Evolutionary conservation across 805 yeast genomes (phyloP).

Genomic region (Hanseniaspora mollemarum): DNA sequence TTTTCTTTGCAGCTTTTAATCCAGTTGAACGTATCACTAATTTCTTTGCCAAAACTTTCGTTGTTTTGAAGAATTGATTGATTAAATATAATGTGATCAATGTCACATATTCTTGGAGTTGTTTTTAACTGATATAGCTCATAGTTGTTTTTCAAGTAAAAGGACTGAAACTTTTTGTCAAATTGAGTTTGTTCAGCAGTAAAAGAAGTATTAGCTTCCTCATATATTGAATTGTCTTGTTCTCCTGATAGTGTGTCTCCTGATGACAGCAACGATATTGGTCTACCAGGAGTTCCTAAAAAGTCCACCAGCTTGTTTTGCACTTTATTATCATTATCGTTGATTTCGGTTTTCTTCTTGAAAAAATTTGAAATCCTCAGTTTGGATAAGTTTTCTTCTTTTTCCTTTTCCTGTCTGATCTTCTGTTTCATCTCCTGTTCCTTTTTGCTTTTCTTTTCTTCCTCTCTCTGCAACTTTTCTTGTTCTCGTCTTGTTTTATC

Average conservation of each 20-base stretch:
- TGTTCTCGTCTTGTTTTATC: constrained; percentile 18
- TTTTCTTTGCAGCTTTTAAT: not conserved
- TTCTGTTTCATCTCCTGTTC: constrained; percentile 26
- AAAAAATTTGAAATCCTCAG: constrained; percentile 30
- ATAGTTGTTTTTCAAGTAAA: constrained; percentile 32
- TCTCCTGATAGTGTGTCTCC: constrained; percentile 19
- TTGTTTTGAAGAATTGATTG: constrained; percentile 20
- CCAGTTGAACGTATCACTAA: constrained; percentile 21
- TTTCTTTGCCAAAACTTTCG: constrained; percentile 4
- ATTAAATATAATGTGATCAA: constrained; percentile 24
- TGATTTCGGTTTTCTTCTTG: constrained; percentile 23
- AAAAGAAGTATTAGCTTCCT: not conserved
- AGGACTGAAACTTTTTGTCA: constrained; percentile 30
- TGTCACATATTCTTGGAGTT: constrained; percentile 7
- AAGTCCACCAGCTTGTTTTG: constrained; percentile 27
- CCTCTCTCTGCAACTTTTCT: constrained; percentile 24
- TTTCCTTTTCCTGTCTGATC: not conserved
- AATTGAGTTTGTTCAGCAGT: constrained; percentile 24
- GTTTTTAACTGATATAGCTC: constrained; percentile 19
- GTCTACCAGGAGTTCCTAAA: constrained; percentile 21
- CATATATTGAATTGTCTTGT: not conserved
- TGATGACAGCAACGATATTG: constrained; percentile 17
- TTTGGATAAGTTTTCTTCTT: constrained; percentile 28
- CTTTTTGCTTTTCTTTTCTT: constrained; percentile 24
- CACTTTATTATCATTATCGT: constrained; percentile 18